A percentile compares a stretch with the other conserved stretches of the same genome.
These are phyloP conservation scores for Rhododendron ovatum DNA, from an alignment of 148 eudicot species.

Conservation along the genomic window DNA sequence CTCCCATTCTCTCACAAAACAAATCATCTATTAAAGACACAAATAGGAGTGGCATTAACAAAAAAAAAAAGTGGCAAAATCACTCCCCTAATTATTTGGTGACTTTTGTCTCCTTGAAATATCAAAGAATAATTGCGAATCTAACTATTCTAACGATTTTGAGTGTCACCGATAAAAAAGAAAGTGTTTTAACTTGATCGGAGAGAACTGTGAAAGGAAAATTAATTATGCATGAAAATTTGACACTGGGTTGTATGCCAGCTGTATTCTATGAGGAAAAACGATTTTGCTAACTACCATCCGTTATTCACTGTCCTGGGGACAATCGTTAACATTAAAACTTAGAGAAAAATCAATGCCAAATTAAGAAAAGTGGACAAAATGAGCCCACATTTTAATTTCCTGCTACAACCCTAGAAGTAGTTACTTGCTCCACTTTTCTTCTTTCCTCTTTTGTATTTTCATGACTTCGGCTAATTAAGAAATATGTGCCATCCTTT, in stretches of 20 bases:
- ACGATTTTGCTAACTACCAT: not conserved
- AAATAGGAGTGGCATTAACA: no score
- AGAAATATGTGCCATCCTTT: not conserved
- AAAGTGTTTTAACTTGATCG: not conserved
- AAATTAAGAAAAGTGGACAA: not conserved
- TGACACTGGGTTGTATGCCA: not conserved
- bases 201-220: not conserved
- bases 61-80: no score
- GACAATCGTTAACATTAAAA: not conserved
- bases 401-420: not conserved
- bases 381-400: not conserved
- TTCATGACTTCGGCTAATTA: not conserved
- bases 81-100: not conserved
- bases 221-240: not conserved
- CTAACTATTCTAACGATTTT: no score
- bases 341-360: not conserved
- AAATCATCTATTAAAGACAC: no score
- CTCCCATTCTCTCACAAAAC: no score
- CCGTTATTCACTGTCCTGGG: not conserved
- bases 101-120: not conserved
- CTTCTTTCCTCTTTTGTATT: not conserved
- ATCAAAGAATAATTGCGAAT: not conserved
- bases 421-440: not conserved
- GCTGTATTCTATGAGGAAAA: no score
- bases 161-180: not conserved